Percentiles rank a stretch among this genome's conserved stretches.
phyloP scores from a whole-genome alignment of 2,329 filamentous ascomycete genomes.

The Ophiostoma himal-ulmi region DNA sequence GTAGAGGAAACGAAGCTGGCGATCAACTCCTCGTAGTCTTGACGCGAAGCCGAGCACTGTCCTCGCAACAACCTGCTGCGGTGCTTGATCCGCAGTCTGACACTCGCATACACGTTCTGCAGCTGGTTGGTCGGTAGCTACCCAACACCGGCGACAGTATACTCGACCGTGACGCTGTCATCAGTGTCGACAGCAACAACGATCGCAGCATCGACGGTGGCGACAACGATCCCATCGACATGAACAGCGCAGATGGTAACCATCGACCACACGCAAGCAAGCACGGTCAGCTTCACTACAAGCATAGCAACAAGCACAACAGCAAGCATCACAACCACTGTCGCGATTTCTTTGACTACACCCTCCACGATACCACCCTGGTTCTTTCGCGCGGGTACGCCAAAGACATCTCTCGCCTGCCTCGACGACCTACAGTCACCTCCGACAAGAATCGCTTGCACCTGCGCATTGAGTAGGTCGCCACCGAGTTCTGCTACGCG shows the following conservation, averaged over 20 bases:
- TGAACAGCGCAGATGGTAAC: background rate
- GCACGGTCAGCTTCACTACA: background rate
- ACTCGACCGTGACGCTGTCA: background rate
- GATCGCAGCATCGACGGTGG: background rate
- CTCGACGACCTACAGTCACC: background rate
- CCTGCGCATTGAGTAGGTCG: slow-evolving; percentile 42
- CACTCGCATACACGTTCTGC: background rate
- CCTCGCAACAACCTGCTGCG: background rate
- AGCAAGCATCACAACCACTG: background rate
- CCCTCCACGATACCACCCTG: background rate
- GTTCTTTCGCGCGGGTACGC: background rate
- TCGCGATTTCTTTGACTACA: background rate
- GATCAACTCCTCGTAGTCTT: background rate
- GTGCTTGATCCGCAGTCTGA: background rate
- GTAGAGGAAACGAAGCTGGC: background rate
- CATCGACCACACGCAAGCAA: background rate
- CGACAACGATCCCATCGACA: background rate
- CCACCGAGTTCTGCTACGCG: slow-evolving; percentile 50
- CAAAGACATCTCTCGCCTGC: background rate
- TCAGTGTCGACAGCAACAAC: too few relatives aligned
- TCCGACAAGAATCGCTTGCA: background rate
- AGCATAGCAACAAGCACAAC: background rate
- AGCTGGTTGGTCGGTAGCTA: background rate
- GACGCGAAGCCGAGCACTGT: background rate
- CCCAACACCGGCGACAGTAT: background rate